Percentiles rank a stretch among this genome's conserved stretches.
These are phyloP conservation scores for Protomyces macrosporus DNA, from an alignment of 1,139 yeast species.

Conservation along the genomic window DNA sequence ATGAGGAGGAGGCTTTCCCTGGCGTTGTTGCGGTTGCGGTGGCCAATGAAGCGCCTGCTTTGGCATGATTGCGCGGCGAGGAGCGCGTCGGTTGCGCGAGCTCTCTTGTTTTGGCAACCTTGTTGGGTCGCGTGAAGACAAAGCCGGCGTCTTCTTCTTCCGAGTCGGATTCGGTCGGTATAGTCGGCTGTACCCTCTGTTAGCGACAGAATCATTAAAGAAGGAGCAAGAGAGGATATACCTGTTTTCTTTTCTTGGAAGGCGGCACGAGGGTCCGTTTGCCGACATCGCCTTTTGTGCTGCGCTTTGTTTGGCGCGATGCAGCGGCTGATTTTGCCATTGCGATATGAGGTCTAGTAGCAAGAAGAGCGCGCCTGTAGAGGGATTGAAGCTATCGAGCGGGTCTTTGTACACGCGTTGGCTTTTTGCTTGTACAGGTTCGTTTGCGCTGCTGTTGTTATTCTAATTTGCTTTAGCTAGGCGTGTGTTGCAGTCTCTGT, in stretches of 20 bases:
- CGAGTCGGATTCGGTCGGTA: neutral
- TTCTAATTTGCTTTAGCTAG: too few relatives aligned
- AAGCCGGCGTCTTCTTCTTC: slow-evolving; percentile 27
- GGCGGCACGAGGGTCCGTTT: neutral
- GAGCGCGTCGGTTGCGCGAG: slow-evolving; percentile 11
- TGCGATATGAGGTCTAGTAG: neutral
- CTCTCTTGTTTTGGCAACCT: slow-evolving; percentile 4
- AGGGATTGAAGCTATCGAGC: too few relatives aligned
- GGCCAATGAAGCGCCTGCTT: neutral
- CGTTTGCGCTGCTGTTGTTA: too few relatives aligned
- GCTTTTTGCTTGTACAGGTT: too few relatives aligned
- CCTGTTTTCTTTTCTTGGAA: neutral
- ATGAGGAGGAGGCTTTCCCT: neutral
- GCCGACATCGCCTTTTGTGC: neutral
- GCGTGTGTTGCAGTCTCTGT: too few relatives aligned
- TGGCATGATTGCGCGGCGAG: slow-evolving; percentile 19
- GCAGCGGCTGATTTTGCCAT: neutral
- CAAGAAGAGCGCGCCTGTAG: too few relatives aligned
- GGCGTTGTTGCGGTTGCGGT: slow-evolving; percentile 7
- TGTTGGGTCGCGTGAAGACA: slow-evolving; percentile 25
- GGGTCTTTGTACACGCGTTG: too few relatives aligned
- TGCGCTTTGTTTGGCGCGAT: neutral
- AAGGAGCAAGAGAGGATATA: neutral
- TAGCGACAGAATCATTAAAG: neutral
- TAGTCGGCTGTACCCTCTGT: neutral